Evolutionary conservation across 257 asterid species (phyloP), one percentile per base, ranked within the genome.

Genomic region (Ilex asprella): DNA sequence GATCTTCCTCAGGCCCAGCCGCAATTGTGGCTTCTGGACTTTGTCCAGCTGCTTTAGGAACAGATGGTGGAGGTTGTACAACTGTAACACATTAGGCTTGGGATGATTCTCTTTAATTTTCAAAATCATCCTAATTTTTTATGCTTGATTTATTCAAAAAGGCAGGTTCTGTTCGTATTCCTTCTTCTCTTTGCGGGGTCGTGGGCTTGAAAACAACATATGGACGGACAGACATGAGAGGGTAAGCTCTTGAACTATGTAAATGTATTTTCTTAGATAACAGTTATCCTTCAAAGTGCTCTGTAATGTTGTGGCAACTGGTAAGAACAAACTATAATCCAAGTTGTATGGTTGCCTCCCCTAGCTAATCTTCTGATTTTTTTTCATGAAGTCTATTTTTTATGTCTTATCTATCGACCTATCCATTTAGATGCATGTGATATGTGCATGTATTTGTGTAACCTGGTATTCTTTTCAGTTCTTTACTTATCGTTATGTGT

Each of bases 31-130:
- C 99, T 67, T 75, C 95, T 73, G 99, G 99, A 72, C 72, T 93
- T 59, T 89, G 96, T 80, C 79, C 95, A 30, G 99, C 99, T 63
- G 97, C 99, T 70, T 74, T 93, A 53, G 99, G 99, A 73, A 87
- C 97, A 56, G 99, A 93, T 77, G 99, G 99, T 46, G 99, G 99
- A 93, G 99, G 99, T 92, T 82, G 84, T 75, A 56, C 73, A 69
- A 61, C 63, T 67, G 39, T 32, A 51, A 59, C 64, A 61, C 66
- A 56, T 52, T 51, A 58, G 72, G 49, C 62, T 65, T 59, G 67
- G 69, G 69, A 70, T 55, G 54, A 30, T 39, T 67, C 64, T 65
- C 44, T 14, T 43, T 31, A 44, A 21, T 50, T 46, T 72, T 69
- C 21, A 59, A 65, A 54, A n/a, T 57, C 7, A 16, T 44, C 51